A percentile compares a stretch with the other conserved stretches of the same genome.
These are phyloP conservation scores for Candida pseudofarinosa DNA, from an alignment of 805 yeast species.

Conservation along the genomic window DNA sequence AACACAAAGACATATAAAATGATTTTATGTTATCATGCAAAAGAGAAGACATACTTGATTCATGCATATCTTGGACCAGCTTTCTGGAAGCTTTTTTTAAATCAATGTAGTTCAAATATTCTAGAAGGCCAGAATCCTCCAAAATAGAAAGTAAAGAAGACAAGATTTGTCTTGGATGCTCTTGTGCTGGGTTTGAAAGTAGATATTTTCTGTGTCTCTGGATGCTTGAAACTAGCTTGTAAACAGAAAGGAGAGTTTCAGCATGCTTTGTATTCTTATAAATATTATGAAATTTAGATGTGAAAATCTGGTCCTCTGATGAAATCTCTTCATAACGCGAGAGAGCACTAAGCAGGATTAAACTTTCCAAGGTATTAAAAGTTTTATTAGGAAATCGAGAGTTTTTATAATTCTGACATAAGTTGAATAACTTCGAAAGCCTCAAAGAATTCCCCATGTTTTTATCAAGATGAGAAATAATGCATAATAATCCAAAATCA, in stretches of 20 bases:
- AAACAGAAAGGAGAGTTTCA: neutral
- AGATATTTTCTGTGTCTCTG: neutral
- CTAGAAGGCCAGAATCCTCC: slow-evolving; percentile 25
- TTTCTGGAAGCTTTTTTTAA: slow-evolving; percentile 1
- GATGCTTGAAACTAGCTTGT: neutral
- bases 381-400: neutral
- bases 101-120: slow-evolving; percentile 19
- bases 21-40: slow-evolving; percentile 3
- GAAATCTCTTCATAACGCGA: neutral
- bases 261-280: neutral
- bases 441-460: slow-evolving; percentile 18
- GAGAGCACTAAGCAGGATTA: neutral
- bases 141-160: slow-evolving; percentile 28
- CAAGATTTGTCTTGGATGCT: slow-evolving; percentile 35
- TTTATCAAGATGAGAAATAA: slow-evolving; percentile 23
- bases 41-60: neutral
- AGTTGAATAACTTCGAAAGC: slow-evolving; percentile 24
- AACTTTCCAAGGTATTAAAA: neutral
- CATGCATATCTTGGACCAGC: neutral
- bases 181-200: neutral
- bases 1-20: slow-evolving; percentile 19
- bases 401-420: slow-evolving; percentile 5
- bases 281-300: neutral
- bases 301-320: neutral
- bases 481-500: slow-evolving; percentile 28